Conservation (phyloP, 192 early-diverging fungal species). For the Gaertneriomyces sp. region DNA sequence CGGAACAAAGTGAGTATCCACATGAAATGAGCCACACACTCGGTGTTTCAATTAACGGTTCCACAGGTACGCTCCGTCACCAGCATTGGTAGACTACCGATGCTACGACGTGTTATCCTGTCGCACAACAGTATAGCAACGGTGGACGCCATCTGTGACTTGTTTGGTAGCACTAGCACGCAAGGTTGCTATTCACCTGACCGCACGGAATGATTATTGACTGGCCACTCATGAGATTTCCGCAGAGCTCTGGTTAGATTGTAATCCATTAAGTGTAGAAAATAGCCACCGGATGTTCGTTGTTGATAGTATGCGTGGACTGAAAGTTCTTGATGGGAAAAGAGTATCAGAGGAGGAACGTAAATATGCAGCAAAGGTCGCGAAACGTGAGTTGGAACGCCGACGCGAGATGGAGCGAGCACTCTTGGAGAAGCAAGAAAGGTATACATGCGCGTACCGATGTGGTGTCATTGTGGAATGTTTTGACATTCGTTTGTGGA, state of each 20-base stretch:
- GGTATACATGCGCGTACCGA: conserved; percentile 10
- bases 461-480: neutral
- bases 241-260: conserved; percentile 18
- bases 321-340: conserved; percentile 47
- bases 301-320: conserved; percentile 30
- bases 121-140: no score
- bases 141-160: no score
- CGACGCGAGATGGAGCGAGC: conserved; percentile 40
- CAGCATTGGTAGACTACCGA: no score
- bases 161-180: no score
- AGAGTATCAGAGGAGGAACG: conserved; percentile 49
- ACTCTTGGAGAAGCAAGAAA: conserved; percentile 30
- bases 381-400: conserved; percentile 41
- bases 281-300: conserved; percentile 38
- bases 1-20: conserved; percentile 40
- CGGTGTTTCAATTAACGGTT: no score
- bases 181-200: no score
- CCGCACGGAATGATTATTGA: no score
- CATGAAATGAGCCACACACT: no score
- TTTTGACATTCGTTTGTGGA: neutral
- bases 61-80: no score
- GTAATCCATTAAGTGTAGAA: conserved; percentile 21
- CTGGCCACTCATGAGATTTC: no score
- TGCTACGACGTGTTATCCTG: no score
- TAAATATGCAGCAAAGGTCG: conserved; percentile 36